Percentiles rank a stretch among this genome's conserved stretches.
Evolutionary conservation across 164 flowering plant genomes (phyloP).

Genomic region (Euptelea pleiosperma): DNA sequence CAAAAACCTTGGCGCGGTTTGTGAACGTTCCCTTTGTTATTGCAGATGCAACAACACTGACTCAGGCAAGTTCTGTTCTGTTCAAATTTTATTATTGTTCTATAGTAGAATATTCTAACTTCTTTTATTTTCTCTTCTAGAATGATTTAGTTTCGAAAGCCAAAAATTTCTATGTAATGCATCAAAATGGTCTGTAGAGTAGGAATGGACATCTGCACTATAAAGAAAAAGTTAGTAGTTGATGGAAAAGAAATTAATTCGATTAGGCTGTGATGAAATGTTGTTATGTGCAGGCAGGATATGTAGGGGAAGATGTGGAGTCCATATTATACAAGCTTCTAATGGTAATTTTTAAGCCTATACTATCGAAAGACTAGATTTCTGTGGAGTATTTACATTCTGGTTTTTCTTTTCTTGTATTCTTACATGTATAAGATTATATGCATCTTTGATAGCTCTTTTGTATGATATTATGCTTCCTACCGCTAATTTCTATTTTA

Average conservation of each 20-base stretch:
- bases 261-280: not conserved
- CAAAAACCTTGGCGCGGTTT: conserved; percentile 88
- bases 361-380: not conserved
- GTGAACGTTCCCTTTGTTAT: conserved; percentile 97
- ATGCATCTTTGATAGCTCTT: too few relatives aligned
- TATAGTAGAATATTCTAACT: not conserved
- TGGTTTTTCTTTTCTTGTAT: not conserved
- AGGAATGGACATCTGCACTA: not conserved
- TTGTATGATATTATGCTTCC: too few relatives aligned
- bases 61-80: conserved; percentile 64
- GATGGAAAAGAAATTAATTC: not conserved
- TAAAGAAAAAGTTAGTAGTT: not conserved
- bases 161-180: not conserved
- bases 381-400: not conserved
- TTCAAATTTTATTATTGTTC: not conserved
- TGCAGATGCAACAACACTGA: conserved; percentile 91
- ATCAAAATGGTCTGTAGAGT: not conserved
- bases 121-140: not conserved
- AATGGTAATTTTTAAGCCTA: conserved; percentile 34
- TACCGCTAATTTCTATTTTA: not conserved
- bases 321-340: conserved; percentile 88
- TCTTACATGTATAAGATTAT: too few relatives aligned
- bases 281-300: conserved; percentile 73
- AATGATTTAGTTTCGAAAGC: not conserved
- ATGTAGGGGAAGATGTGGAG: conserved; percentile 96